phyloP scores from a whole-genome alignment of 495 filamentous ascomycete species.

The Chaetomium cochliodes region DNA sequence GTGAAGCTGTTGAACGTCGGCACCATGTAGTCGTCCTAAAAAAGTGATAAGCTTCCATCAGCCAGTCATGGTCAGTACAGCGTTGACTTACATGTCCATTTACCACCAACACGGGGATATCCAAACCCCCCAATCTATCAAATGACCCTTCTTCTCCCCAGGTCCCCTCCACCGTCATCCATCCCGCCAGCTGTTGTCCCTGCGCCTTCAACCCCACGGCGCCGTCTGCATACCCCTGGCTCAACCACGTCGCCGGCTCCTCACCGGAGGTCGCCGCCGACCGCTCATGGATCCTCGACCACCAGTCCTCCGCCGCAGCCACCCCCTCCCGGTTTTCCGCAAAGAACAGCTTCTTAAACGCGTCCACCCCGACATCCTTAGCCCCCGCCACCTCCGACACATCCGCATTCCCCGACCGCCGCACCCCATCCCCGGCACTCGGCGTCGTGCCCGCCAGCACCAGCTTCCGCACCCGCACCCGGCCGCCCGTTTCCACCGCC shows the following conservation, averaged over 20 bases:
- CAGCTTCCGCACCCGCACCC: constrained; percentile 23
- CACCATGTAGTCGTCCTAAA: constrained; percentile 35
- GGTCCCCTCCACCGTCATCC: constrained; percentile 10
- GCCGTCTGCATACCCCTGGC: constrained; percentile 22
- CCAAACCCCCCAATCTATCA: constrained; percentile 31
- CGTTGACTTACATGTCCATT: constrained; percentile 32
- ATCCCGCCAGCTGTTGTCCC: constrained; percentile 11
- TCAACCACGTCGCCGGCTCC: constrained; percentile 20
- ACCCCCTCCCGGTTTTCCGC: constrained; percentile 11
- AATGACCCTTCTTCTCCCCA: constrained; percentile 27
- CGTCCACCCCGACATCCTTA: constrained; percentile 24
- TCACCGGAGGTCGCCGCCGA: constrained; percentile 8
- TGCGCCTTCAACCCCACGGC: constrained; percentile 24
- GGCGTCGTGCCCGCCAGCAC: constrained; percentile 30
- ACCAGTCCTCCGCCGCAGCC: constrained; percentile 24
- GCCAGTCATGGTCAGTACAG: background rate
- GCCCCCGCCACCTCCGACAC: constrained; percentile 19
- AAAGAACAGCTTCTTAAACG: constrained; percentile 29
- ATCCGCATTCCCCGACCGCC: constrained; percentile 23
- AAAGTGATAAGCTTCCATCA: background rate
- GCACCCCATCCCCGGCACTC: constrained; percentile 25
- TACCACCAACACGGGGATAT: constrained; percentile 37
- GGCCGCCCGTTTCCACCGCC: background rate
- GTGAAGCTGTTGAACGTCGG: constrained; percentile 36
- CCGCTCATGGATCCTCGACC: constrained; percentile 26